Base-by-base conservation (phyloP, 1,284 basidiomycete genomes). In the Tilletia setariae region DNA sequence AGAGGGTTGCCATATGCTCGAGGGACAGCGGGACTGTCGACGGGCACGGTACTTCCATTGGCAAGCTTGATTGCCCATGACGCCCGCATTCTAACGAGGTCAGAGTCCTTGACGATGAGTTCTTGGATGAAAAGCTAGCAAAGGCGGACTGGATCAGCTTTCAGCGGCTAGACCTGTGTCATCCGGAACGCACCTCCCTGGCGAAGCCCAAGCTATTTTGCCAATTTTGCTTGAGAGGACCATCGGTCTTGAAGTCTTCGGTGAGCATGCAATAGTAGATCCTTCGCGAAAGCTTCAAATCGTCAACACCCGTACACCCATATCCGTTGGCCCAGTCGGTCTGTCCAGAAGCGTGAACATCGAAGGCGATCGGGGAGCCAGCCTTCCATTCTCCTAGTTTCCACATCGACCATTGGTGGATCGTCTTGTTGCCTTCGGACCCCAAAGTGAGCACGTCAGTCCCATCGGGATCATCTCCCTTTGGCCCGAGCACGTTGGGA, bases 261-360 rank as follows among this genome's bases (percentile, higher is more conserved):
- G 68, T 68, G 64, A 73, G 69, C 72, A 69, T 70, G 64, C 72
- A 73, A n/a, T 67, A 67, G 7, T 62, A 62, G 21, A 70, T 66
- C 23, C 72, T 64, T 9, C 72, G 56, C 6, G 44, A 28, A 35
- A 63, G n/a, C 25, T 53, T 63, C 15, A 16, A 53, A n/a, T 69
- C 56, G 4, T 64, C 25, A 40, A 67, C 19, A 1, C 72, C 72
- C 1, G 69, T 73, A n/a, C 69, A 73, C 1, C 69, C 72, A 40
- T 73, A 73, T 13, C 68, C 69, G 7, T 68, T 46, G 59, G 69
- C 72, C 69, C 69, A 71, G 46, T 73, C 72, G 0, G 69, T 35
- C 11, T 67, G 28, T 1, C 72, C 72, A 16, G 70, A 65, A 6
- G 70, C 63, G 15, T 68, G 63, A 2, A 69, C 70, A 6, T 67